Evolutionary conservation across 306 rosid genomes (phyloP).

Genomic region (Glycine tomentella): DNA sequence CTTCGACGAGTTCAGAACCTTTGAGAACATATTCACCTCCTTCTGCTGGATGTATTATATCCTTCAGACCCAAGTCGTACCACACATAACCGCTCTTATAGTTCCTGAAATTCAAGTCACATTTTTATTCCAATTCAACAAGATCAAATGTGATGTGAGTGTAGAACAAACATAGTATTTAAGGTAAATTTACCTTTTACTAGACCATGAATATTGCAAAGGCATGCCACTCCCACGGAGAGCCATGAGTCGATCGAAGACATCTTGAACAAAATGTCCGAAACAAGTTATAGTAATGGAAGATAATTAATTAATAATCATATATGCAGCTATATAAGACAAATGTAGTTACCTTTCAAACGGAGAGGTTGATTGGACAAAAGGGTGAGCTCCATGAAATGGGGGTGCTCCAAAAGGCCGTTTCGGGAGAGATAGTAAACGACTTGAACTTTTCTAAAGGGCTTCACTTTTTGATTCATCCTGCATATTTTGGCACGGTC

Average conservation of each 20-base stretch:
- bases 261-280: slow-evolving; percentile 52
- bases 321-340: neutral
- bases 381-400: slow-evolving; percentile 77
- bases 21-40: slow-evolving; percentile 88
- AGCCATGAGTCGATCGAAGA: slow-evolving; percentile 69
- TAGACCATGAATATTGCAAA: slow-evolving; percentile 85
- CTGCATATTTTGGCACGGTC: slow-evolving; percentile 68
- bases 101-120: slow-evolving; percentile 53
- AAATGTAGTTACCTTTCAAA: slow-evolving; percentile 56
- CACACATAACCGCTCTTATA: slow-evolving; percentile 89
- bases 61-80: slow-evolving; percentile 78
- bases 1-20: slow-evolving; percentile 77
- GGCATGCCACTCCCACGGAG: slow-evolving; percentile 93
- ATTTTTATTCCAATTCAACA: no score
- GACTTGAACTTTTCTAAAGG: slow-evolving; percentile 70
- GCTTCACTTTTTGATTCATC: slow-evolving; percentile 51
- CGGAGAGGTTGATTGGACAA: slow-evolving; percentile 77
- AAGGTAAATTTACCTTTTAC: slow-evolving; percentile 61
- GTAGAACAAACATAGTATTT: no score
- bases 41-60: slow-evolving; percentile 74
- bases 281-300: neutral
- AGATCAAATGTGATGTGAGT: neutral
- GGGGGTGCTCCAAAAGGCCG: slow-evolving; percentile 90
- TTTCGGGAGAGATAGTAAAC: slow-evolving; percentile 87
- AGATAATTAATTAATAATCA: neutral